A percentile compares a stretch with the other conserved stretches of the same genome.
phyloP scores from a whole-genome alignment of 441 rosid species.

The Hura crepitans region DNA sequence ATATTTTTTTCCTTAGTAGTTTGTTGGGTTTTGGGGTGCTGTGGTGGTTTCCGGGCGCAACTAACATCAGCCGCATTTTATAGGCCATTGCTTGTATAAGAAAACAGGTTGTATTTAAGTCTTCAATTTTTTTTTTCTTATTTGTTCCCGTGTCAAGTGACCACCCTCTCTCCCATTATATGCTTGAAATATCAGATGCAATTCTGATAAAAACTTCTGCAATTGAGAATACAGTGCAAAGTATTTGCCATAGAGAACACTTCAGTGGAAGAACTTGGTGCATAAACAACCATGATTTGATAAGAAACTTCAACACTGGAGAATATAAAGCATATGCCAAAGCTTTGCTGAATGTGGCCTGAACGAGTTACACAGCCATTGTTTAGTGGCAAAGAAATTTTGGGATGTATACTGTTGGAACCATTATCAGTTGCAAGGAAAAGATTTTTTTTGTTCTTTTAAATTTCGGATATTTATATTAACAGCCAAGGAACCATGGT shows the following conservation, averaged over 20 bases:
- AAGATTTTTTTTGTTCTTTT: too few species aligned
- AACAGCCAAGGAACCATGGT: too few species aligned
- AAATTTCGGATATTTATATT: background rate
- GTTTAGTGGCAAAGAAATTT: background rate
- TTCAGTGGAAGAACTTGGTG: background rate
- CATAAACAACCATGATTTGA: background rate
- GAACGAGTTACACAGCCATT: too few species aligned
- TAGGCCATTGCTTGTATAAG: conserved; percentile 35
- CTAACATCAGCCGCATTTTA: conserved; percentile 27
- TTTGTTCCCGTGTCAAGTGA: background rate
- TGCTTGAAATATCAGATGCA: background rate
- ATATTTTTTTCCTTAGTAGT: conserved; percentile 21
- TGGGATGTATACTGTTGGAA: background rate
- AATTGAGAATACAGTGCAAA: background rate
- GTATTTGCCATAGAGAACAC: background rate
- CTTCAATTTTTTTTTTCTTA: conserved; percentile 11
- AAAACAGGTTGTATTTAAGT: conserved; percentile 22
- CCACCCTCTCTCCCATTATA: background rate
- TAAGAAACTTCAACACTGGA: background rate
- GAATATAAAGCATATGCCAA: background rate
- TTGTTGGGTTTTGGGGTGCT: conserved; percentile 29
- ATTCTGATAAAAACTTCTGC: background rate
- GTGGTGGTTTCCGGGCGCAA: conserved; percentile 33
- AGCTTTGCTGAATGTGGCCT: too few species aligned
- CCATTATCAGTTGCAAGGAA: background rate